Base-by-base conservation (phyloP, 1,284 basidiomycete genomes). In the Porogramme epimiltina region DNA sequence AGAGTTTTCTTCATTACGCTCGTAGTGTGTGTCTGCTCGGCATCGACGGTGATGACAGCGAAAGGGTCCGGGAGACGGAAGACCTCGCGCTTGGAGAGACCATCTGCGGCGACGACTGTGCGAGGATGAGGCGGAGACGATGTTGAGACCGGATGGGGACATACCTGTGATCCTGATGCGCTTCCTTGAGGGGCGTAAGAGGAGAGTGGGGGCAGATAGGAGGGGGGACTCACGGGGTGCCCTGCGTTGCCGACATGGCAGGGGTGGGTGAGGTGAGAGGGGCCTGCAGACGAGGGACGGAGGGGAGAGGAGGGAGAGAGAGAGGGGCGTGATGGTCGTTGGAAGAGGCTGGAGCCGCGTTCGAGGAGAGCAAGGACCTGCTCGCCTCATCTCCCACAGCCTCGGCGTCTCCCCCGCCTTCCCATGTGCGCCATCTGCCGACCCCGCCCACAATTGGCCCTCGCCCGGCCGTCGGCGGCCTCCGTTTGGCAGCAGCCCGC, bases 1-100 rank as follows among this genome's bases (percentile, higher is more conserved):
- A 96, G 76, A 0, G 91, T 89, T 71, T 83, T 87, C 72, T 86
- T 93, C 70, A 91, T 83, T 52, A 92, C 87, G 54, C 84, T 85
- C 3, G 95, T 98, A 20, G 93, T 94, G 70, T 89, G 89, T 3
- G 94, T 96, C 73, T 98, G 95, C 70, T 97, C 92, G 44, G 91
- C 91, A 70, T 98, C 96, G 54, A 98, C 93, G 15, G 93, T 95
- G 60, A 98, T 86, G 41, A 98, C 93, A 20, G 95, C 95, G 70
- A 98, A 98, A 3, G 96, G 95, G 71, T 98, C 95, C 0, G 96
- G 96, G 10, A 97, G 81, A 59, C 93, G 81, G 68, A 96, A 90
- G 37, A 97, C 82, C 71, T 97, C 94, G 49, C 94, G 86, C 73
- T 96, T 97, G 60, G 83, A 86, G 45, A 97, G 80, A 31, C 89